Percentiles rank a stretch among this genome's conserved stretches.
These are phyloP conservation scores for Saccharomycopsis crataegensis DNA, from an alignment of 1,139 yeast genomes.

Conservation along the genomic window DNA sequence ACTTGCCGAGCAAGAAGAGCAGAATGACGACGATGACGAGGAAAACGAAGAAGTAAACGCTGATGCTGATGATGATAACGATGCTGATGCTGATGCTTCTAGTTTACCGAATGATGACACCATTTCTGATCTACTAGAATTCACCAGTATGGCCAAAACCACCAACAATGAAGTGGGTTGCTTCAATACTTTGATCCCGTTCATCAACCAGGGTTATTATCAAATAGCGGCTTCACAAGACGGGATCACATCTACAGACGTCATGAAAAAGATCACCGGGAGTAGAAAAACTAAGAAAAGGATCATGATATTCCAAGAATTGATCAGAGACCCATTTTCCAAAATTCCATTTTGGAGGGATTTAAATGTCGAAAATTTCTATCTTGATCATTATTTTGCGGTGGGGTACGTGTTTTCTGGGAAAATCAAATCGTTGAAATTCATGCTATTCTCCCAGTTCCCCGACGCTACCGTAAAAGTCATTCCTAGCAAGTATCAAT, in stretches of 20 bases:
- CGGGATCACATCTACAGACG: not conserved
- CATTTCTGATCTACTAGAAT: not conserved
- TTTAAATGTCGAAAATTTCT: not conserved
- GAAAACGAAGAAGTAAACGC: not conserved
- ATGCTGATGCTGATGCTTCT: not conserved
- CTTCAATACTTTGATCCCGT: not conserved
- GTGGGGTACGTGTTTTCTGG: slow-evolving; percentile 8
- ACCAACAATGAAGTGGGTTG: not conserved
- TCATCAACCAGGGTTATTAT: not conserved
- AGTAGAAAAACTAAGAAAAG: not conserved
- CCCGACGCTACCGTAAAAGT: not conserved
- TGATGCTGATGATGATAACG: not conserved
- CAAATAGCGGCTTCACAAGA: not conserved
- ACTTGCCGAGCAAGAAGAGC: too few relatives aligned
- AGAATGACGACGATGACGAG: slow-evolving; percentile 1
- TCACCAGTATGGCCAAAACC: not conserved
- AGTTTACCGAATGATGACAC: too few relatives aligned
- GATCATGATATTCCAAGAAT: not conserved
- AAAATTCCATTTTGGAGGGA: not conserved
- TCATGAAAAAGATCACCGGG: not conserved
- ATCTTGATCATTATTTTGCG: not conserved
- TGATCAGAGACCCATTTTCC: not conserved
- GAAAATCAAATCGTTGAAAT: slow-evolving; percentile 1
- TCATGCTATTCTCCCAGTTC: not conserved
- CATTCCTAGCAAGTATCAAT: not conserved